Conservation (phyloP, 495 filamentous ascomycete species). For the Trypethelium eluteriae region DNA sequence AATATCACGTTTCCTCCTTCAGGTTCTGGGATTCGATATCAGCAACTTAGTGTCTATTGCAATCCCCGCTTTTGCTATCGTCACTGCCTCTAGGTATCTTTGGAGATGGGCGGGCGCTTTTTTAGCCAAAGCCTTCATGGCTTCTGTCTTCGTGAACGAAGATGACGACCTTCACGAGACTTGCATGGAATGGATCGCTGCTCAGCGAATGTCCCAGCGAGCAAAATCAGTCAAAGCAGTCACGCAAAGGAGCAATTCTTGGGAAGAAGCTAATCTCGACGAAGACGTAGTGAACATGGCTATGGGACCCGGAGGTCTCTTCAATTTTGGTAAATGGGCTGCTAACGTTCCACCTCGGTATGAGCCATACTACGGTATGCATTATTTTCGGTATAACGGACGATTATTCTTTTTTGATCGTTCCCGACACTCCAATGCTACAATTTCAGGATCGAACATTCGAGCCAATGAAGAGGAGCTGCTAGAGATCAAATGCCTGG, state of each 20-base stretch:
- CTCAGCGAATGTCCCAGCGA: constrained; percentile 43
- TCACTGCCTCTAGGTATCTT: constrained; percentile 18
- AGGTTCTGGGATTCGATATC: constrained; percentile 61
- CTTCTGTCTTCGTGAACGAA: constrained; percentile 48
- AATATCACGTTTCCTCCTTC: constrained; percentile 51
- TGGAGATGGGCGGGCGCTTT: constrained; percentile 14
- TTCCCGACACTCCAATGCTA: constrained; percentile 22
- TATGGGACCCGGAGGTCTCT: constrained; percentile 22
- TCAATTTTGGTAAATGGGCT: constrained; percentile 41
- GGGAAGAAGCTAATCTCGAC: constrained; percentile 46
- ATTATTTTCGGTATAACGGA: constrained; percentile 22
- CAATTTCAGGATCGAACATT: background rate
- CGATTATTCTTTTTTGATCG: constrained; percentile 37
- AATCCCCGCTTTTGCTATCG: constrained; percentile 37
- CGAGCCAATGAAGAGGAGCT: constrained; percentile 37
- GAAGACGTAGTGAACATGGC: constrained; percentile 29
- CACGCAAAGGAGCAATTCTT: constrained; percentile 44
- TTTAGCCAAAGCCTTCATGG: constrained; percentile 45
- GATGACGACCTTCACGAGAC: constrained; percentile 55
- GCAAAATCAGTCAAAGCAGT: constrained; percentile 50
- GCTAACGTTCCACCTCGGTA: constrained; percentile 42
- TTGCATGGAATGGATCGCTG: constrained; percentile 53
- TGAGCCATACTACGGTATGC: constrained; percentile 42
- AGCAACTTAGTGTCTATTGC: constrained; percentile 60
- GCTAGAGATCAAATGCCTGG: constrained; percentile 42